These are phyloP conservation scores for Bacidia gigantensis DNA, from an alignment of 495 filamentous ascomycete species.

Conservation along the genomic window DNA sequence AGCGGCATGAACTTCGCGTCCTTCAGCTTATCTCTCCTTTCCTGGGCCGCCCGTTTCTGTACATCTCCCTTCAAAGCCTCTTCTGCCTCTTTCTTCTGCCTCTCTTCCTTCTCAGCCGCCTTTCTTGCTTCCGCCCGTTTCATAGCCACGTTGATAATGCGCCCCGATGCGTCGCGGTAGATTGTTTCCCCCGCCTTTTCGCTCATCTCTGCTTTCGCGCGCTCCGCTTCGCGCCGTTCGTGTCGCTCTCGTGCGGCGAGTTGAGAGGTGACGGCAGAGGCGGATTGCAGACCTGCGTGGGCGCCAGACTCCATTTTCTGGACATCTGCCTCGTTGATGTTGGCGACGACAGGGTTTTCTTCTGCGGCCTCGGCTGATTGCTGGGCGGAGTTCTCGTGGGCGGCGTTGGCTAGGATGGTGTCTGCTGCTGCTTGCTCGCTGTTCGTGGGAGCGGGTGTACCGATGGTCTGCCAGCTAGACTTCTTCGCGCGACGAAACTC, in stretches of 20 bases:
- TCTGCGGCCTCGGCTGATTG: slow-evolving; percentile 35
- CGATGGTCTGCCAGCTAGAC: slow-evolving; percentile 63
- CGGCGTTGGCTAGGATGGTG: slow-evolving; percentile 65
- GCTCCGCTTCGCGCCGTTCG: slow-evolving; percentile 26
- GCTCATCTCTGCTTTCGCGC: slow-evolving; percentile 17
- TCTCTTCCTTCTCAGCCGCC: slow-evolving; percentile 55
- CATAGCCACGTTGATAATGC: slow-evolving; percentile 83
- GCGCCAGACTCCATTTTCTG: slow-evolving; percentile 66
- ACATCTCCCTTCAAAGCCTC: slow-evolving; percentile 72
- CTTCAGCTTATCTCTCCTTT: slow-evolving; percentile 45
- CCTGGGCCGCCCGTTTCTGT: slow-evolving; percentile 47
- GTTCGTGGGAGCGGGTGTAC: slow-evolving; percentile 32
- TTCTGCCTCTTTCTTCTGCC: slow-evolving; percentile 44
- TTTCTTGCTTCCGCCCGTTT: slow-evolving; percentile 70
- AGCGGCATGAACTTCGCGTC: slow-evolving; percentile 72
- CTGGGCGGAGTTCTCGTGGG: slow-evolving; percentile 41
- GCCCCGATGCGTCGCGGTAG: slow-evolving; percentile 83
- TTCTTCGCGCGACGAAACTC: slow-evolving; percentile 72
- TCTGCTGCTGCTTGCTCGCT: slow-evolving; percentile 57
- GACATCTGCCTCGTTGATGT: slow-evolving; percentile 12
- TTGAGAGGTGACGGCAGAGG: slow-evolving; percentile 62
- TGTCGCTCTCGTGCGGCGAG: slow-evolving; percentile 30
- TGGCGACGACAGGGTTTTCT: slow-evolving; percentile 27
- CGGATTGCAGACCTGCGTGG: slow-evolving; percentile 73
- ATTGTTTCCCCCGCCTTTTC: slow-evolving; percentile 58